Evolutionary conservation across 768 basidiomycete species (phyloP).

Genomic region (Boletus barrowsii): DNA sequence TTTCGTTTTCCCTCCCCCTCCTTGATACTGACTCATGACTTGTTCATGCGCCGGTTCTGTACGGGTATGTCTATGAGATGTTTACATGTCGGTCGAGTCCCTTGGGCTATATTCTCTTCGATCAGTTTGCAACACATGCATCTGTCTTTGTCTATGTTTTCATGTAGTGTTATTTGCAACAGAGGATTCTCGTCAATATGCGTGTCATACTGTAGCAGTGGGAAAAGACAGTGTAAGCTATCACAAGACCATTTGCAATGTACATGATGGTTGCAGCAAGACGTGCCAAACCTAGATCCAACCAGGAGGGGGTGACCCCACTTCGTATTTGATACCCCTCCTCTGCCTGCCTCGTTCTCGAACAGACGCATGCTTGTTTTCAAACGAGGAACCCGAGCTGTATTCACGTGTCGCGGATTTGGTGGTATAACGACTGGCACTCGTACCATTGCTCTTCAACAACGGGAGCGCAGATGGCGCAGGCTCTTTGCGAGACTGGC

Average conservation of each 20-base stretch:
- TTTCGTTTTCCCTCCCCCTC: conserved; percentile 30
- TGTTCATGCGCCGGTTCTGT: conserved; percentile 30
- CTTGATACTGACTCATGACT: conserved; percentile 29
- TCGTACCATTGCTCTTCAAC: background rate
- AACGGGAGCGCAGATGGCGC: conserved; percentile 7
- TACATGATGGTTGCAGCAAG: background rate
- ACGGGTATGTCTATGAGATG: conserved; percentile 27
- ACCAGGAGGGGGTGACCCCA: conserved; percentile 38
- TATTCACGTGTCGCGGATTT: conserved; percentile 4
- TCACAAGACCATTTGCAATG: background rate
- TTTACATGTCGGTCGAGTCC: conserved; percentile 22
- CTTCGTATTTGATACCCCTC: background rate
- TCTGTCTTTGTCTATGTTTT: conserved; percentile 19
- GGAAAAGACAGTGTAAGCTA: background rate
- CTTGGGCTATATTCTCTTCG: conserved; percentile 13
- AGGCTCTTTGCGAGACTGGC: conserved; percentile 30
- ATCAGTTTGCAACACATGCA: conserved; percentile 11
- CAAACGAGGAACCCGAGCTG: conserved; percentile 5
- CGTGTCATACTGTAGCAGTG: background rate
- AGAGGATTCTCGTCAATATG: conserved; percentile 5
- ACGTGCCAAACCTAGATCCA: conserved; percentile 39
- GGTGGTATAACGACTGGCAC: background rate
- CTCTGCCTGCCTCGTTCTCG: conserved; percentile 15
- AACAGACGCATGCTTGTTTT: conserved; percentile 12
- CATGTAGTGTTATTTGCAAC: conserved; percentile 23